Conservation (phyloP, 2,329 filamentous ascomycete genomes). For the Hymenoscyphus linearis region DNA sequence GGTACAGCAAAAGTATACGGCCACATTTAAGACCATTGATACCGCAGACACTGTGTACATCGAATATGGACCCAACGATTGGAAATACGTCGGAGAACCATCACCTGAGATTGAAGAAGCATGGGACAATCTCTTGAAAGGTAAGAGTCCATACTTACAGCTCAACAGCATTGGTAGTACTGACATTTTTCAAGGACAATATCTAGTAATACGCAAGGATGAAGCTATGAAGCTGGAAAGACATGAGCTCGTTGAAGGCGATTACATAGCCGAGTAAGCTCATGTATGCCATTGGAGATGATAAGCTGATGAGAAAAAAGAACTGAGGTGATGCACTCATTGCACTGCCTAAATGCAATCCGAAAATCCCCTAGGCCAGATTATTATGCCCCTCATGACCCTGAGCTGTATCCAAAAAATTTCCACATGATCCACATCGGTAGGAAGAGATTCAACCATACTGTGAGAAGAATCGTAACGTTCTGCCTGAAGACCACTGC, state of each 20-base stretch:
- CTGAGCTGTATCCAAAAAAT: slow-evolving; percentile 9
- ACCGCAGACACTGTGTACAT: slow-evolving; percentile 13
- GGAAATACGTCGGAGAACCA: slow-evolving; percentile 18
- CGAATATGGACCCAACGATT: slow-evolving; percentile 10
- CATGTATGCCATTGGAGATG: not conserved
- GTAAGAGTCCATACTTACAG: slow-evolving; percentile 4
- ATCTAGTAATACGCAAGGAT: slow-evolving; percentile 14
- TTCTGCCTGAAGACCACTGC: slow-evolving; percentile 15
- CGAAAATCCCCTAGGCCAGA: slow-evolving; percentile 14
- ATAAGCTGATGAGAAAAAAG: slow-evolving; percentile 1
- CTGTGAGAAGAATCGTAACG: not conserved
- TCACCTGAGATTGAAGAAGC: slow-evolving; percentile 19
- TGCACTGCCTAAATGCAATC: slow-evolving; percentile 20
- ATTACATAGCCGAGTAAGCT: slow-evolving; percentile 17
- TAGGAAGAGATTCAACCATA: slow-evolving; percentile 1
- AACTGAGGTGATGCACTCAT: slow-evolving; percentile 20
- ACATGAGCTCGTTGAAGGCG: slow-evolving; percentile 14
- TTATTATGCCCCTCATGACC: slow-evolving; percentile 15
- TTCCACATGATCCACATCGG: slow-evolving; percentile 11
- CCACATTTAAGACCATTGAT: slow-evolving; percentile 20
- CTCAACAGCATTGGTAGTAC: not conserved
- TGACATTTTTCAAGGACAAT: slow-evolving; percentile 11
- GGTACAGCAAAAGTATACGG: slow-evolving; percentile 17
- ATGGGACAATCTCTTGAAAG: slow-evolving; percentile 16
- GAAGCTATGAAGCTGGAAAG: slow-evolving; percentile 13